Evolutionary conservation across 176 grass and related monocot genomes (phyloP).

Genomic region (Alopecurus myosuroides): DNA sequence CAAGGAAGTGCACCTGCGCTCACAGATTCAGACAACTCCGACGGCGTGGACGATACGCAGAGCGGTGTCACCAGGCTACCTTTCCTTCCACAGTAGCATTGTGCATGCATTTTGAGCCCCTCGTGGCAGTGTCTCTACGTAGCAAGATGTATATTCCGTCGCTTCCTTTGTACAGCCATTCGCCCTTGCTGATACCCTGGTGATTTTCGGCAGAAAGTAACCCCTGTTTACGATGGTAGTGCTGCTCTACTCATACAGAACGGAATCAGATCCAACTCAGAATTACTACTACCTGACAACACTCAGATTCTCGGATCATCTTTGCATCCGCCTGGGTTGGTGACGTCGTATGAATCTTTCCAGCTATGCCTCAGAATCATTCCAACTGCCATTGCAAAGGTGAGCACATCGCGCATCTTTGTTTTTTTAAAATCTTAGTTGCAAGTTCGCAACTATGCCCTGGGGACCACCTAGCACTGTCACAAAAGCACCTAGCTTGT

Average conservation of each 20-base stretch:
- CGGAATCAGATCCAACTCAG: not conserved
- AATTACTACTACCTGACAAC: not conserved
- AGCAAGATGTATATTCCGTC: not conserved
- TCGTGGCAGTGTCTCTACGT: not conserved
- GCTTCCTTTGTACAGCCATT: not conserved
- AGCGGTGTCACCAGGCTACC: constrained; percentile 53
- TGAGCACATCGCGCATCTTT: not conserved
- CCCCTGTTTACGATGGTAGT: not conserved
- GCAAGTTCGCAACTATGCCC: not conserved
- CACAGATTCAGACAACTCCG: constrained; percentile 14
- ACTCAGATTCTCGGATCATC: not conserved
- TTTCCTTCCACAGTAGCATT: constrained; percentile 50
- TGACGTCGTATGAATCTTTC: not conserved
- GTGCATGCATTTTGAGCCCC: not conserved
- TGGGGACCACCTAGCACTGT: not conserved
- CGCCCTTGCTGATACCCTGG: not conserved
- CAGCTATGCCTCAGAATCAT: not conserved
- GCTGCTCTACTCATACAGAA: constrained; percentile 2
- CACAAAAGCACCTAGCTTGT: not conserved
- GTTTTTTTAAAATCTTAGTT: not conserved
- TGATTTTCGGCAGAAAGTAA: not conserved
- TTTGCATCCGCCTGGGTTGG: not conserved
- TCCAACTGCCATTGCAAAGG: not conserved
- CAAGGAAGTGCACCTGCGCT: not conserved
- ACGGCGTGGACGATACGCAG: constrained; percentile 34